Evolutionary conservation across 2,329 filamentous ascomycete genomes (phyloP).

Genomic region (Metarhizium guizhouense): DNA sequence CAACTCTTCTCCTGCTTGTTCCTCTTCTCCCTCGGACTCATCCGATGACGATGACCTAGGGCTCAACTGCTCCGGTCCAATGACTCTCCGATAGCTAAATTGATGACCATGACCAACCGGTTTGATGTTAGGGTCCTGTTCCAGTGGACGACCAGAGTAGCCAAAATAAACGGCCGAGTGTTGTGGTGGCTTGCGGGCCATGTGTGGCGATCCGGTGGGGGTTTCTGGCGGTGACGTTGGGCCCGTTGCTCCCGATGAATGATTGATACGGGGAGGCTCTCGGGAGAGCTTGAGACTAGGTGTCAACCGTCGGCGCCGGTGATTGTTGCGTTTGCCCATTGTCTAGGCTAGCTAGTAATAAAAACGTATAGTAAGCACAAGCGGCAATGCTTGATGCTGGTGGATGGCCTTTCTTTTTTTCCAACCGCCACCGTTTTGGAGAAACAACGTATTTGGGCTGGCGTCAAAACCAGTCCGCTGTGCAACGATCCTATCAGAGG

Average conservation of each 20-base stretch:
- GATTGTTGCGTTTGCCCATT: slow-evolving; percentile 16
- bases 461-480: background rate
- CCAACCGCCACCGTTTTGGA: background rate
- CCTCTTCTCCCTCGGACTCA: slow-evolving; percentile 11
- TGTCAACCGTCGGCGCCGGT: slow-evolving; percentile 29
- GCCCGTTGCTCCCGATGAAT: slow-evolving; percentile 17
- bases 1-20: slow-evolving; percentile 12
- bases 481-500: slow-evolving; percentile 4
- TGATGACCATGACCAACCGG: slow-evolving; percentile 33
- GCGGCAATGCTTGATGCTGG: slow-evolving; percentile 6
- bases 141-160: slow-evolving; percentile 19
- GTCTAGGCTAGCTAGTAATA: slow-evolving; percentile 6
- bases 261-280: slow-evolving; percentile 15
- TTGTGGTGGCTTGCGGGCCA: slow-evolving; percentile 23
- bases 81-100: slow-evolving; percentile 29
- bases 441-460: slow-evolving; percentile 3
- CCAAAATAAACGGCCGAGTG: slow-evolving; percentile 22
- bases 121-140: slow-evolving; percentile 31
- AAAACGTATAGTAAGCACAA: slow-evolving; percentile 5
- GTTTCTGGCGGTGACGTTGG: slow-evolving; percentile 40
- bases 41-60: slow-evolving; percentile 25
- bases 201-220: slow-evolving; percentile 29
- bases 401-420: background rate
- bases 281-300: slow-evolving; percentile 29
- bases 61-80: slow-evolving; percentile 26